phyloP scores from a whole-genome alignment of 441 rosid genomes.

The Breynia disticha region DNA sequence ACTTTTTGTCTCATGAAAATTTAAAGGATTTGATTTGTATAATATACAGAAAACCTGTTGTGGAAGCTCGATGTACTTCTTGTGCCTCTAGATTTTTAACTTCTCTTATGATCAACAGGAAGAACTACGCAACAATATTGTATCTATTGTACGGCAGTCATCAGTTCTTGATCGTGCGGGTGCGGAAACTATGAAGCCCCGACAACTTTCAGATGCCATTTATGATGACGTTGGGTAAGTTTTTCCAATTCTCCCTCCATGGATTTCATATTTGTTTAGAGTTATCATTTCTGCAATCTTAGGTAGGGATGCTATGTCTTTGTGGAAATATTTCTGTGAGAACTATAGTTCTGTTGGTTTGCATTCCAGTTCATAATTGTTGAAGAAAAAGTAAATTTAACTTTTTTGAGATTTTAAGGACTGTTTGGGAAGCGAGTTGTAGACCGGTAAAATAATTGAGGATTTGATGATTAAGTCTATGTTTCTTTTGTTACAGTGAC shows the following conservation, averaged over 20 bases:
- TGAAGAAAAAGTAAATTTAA: no score
- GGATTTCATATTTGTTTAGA: neutral
- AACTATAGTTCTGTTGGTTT: no score
- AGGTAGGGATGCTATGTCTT: no score
- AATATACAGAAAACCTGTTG: no score
- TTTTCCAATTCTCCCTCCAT: conserved; percentile 1
- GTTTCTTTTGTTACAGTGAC: conserved; percentile 28
- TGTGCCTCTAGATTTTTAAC: neutral
- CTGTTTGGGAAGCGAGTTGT: neutral
- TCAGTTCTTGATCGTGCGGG: conserved; percentile 47
- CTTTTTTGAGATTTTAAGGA: neutral
- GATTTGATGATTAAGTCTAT: neutral
- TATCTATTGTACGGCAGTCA: conserved; percentile 63
- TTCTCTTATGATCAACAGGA: conserved; percentile 34
- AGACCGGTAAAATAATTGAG: neutral
- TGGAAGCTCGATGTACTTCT: neutral
- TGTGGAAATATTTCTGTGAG: no score
- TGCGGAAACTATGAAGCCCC: conserved; percentile 64
- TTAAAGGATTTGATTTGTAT: no score
- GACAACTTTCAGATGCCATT: conserved; percentile 81
- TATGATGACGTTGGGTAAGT: conserved; percentile 72
- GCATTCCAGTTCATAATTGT: no score
- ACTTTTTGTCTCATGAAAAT: no score
- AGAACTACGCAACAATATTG: conserved; percentile 55
- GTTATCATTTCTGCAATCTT: neutral